Evolutionary conservation across 164 flowering plant genomes (phyloP).

Genomic region (Protea cynaroides): DNA sequence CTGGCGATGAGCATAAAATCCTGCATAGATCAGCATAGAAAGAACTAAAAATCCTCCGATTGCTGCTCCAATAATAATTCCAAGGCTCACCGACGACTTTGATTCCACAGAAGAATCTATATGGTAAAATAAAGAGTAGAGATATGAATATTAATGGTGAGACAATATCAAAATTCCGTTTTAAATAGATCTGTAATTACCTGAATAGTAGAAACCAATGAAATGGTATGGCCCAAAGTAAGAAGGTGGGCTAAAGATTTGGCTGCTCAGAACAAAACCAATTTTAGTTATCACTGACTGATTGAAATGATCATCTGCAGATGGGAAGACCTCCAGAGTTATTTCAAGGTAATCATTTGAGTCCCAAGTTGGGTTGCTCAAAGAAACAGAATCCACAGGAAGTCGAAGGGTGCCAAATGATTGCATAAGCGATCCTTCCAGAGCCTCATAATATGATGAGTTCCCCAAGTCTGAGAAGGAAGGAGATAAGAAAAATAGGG

Average conservation of each 20-base stretch:
- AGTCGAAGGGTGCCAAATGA: slow-evolving; percentile 20
- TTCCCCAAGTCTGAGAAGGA: slow-evolving; percentile 36
- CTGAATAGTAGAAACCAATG: slow-evolving; percentile 23
- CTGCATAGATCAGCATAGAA: slow-evolving; percentile 22
- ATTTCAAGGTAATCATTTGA: slow-evolving; percentile 24
- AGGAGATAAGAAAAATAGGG: slow-evolving; percentile 37
- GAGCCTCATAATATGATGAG: slow-evolving; percentile 4
- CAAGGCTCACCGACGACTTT: slow-evolving; percentile 24
- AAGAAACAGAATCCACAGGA: slow-evolving; percentile 46
- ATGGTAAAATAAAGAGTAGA: background rate
- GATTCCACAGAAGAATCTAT: slow-evolving; percentile 11
- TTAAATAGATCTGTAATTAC: slow-evolving; percentile 17
- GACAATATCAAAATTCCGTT: background rate
- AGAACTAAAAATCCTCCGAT: slow-evolving; percentile 36
- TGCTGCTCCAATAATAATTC: slow-evolving; percentile 37
- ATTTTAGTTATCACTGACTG: slow-evolving; percentile 22
- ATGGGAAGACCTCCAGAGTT: slow-evolving; percentile 36
- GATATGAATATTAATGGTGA: background rate
- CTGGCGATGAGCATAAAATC: slow-evolving; percentile 30
- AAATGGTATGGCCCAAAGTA: slow-evolving; percentile 36
- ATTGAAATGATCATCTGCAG: slow-evolving; percentile 33
- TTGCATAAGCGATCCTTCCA: slow-evolving; percentile 21
- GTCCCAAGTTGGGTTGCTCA: slow-evolving; percentile 31
- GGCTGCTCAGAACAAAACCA: slow-evolving; percentile 42
- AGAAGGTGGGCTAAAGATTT: slow-evolving; percentile 28